These are phyloP conservation scores for Penicillium parvum DNA, from an alignment of 495 filamentous ascomycete species.

Conservation along the genomic window DNA sequence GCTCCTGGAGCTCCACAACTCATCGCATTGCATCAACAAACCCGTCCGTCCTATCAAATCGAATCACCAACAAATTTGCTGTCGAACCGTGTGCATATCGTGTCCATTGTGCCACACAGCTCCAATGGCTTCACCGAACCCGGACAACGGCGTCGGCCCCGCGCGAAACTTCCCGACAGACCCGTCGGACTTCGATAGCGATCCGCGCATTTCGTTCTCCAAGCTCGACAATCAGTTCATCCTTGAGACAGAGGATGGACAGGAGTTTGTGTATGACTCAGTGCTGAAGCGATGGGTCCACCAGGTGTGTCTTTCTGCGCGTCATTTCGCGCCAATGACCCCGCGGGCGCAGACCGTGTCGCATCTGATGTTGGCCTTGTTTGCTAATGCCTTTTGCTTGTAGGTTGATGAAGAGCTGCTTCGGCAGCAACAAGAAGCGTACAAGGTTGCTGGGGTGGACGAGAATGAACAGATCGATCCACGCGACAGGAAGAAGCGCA, in stretches of 20 bases:
- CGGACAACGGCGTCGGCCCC: slow-evolving; percentile 18
- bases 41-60: too few species aligned
- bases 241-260: slow-evolving; percentile 78
- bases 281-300: slow-evolving; percentile 74
- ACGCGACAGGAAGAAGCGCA: slow-evolving; percentile 69
- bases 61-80: too few species aligned
- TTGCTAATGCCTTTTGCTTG: too few species aligned
- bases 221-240: slow-evolving; percentile 75
- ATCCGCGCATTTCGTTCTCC: slow-evolving; percentile 83
- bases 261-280: slow-evolving; percentile 78
- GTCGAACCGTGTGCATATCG: too few species aligned
- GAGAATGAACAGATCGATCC: slow-evolving; percentile 51
- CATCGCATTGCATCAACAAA: too few species aligned
- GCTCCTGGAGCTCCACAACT: too few species aligned
- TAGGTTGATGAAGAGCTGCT: slow-evolving; percentile 77
- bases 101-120: too few species aligned
- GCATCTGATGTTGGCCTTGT: slow-evolving; percentile 4
- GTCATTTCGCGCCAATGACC: slow-evolving; percentile 11
- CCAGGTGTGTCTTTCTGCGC: slow-evolving; percentile 45
- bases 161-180: slow-evolving; percentile 60
- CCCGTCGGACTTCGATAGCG: slow-evolving; percentile 69
- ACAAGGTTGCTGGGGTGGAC: slow-evolving; percentile 64
- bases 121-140: slow-evolving; percentile 21
- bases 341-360: too few species aligned
- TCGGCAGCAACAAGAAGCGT: slow-evolving; percentile 71